Base-by-base conservation (phyloP, 2,329 filamentous ascomycete genomes). In the Alternaria solani region DNA sequence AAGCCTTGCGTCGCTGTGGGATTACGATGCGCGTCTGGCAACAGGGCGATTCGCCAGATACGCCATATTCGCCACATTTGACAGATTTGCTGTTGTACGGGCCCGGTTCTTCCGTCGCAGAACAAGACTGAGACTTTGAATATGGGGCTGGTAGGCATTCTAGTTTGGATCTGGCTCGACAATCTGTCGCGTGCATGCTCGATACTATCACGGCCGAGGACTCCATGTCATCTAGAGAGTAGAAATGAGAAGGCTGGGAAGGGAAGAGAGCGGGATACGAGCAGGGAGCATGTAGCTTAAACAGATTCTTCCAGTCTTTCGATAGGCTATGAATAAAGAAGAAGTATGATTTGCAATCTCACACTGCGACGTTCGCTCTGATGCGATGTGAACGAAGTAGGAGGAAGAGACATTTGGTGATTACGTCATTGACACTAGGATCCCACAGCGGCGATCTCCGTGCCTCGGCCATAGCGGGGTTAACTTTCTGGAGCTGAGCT, bases 391-490 rank as follows among this genome's bases (percentile, higher is more conserved):
- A 7, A n/a, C 34, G 20, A 23, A 23, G 20, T 23, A 38, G 7
- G 34, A n/a, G 4, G n/a, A 16, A 38, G 7, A n/a, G 6, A 38
- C 16, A 9, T 18, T 41, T 11, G 38, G 18, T 41, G 34, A 58
- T 55, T 52, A 58, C 42, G 20, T 55, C 51, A 55, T 44, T 3
- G 16, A n/a, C 23, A 39, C 46, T 44, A 57, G 9, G 5, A 38
- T 12, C 46, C 44, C 9, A 43, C 28, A 23, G 26, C 46, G 51
- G 51, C 57, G 30, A 41, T 41, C 20, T 59, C 28, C 52, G 20
- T 44, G 52, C 52, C 57, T 51, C 57, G 57, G 57, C 8, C 44
- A 28, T 51, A 46, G 57, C 57, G 51, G 57, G 57, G 44, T 41
- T 32, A 42, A 55, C 26, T 26, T 49, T 59, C 32, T 25, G 16